Evolutionary conservation across 495 filamentous ascomycete species (phyloP).

Genomic region (Tuber brumale): DNA sequence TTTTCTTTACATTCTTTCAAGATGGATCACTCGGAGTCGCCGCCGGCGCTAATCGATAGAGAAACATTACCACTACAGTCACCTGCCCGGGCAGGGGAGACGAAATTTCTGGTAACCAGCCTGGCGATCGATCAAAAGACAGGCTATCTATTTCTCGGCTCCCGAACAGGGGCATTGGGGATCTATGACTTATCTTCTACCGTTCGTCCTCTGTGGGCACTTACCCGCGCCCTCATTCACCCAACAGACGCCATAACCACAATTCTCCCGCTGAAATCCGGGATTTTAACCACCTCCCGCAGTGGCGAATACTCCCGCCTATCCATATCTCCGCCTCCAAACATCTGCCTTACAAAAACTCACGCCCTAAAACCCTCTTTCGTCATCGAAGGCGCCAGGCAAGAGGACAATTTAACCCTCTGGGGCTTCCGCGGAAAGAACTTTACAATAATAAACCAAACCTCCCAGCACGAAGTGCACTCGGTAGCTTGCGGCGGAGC

Average conservation of each 20-base stretch:
- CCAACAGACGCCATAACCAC: conserved; percentile 62
- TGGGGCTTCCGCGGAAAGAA: conserved; percentile 72
- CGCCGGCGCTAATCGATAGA: neutral
- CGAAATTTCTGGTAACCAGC: conserved; percentile 45
- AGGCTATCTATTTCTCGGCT: conserved; percentile 59
- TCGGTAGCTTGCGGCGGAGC: conserved; percentile 73
- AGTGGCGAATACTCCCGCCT: conserved; percentile 52
- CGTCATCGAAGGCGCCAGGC: conserved; percentile 20
- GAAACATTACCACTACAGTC: neutral
- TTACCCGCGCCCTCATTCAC: conserved; percentile 39
- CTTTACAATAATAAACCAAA: conserved; percentile 75
- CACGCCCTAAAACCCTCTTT: neutral
- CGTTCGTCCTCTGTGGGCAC: conserved; percentile 10
- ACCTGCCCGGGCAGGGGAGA: conserved; percentile 5
- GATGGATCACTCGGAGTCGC: neutral
- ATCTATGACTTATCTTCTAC: conserved; percentile 46
- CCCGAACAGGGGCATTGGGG: conserved; percentile 56
- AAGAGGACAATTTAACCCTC: conserved; percentile 53
- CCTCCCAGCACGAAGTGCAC: conserved; percentile 57
- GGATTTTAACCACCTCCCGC: conserved; percentile 62
- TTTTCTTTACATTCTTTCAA: conserved; percentile 24
- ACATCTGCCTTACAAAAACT: conserved; percentile 12
- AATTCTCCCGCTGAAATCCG: conserved; percentile 44
- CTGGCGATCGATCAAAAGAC: conserved; percentile 42
- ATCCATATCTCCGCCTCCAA: conserved; percentile 4